Base-by-base conservation (phyloP, 352 stramenopile species). In the Pythium aquatile region DNA sequence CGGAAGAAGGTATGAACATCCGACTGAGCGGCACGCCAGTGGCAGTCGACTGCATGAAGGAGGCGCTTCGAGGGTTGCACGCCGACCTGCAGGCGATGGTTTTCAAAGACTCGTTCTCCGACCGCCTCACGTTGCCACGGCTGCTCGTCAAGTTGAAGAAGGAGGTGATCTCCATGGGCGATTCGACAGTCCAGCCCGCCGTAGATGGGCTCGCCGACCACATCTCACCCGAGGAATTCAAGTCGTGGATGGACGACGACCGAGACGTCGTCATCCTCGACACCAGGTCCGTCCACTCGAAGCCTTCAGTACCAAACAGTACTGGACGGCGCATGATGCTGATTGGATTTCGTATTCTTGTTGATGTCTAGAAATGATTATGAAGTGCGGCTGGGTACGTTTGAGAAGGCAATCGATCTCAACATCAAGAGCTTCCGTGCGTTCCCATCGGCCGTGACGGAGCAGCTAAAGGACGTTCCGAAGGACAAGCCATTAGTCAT, bases 401-500 rank as follows among this genome's bases (percentile, higher is more conserved):
- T 91, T 65, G 74, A 89, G n/a, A 81, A 85, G 24, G 83, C 80
- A 0, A 53, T 90, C 10, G 76, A 90, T 53, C 73, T 91, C 48
- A 74, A 88, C 48, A 86, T 91, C 63, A 84, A 87, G 58, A 87
- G 76, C 63, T 90, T 91, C 49, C 80, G 83, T 11, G 73, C 76
- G 6, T 91, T 90, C 47, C 83, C 83, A 17, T 42, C 51, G 11
- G 49, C 73, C 55, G 80, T 70, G 30, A 79, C 69, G 24, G 46
- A 68, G 6, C 65, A 82, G 37, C 61, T 90, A 37, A 55, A 81
- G 44, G 53, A 78, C 4, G 66, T 90, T 8, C 79, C 83, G 0
- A 90, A 91, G 49, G 77, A 88, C 28, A 90, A 86, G 30, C 77
- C 80, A 2, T 79, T 91, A n/a, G 80, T 91, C 7, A 91, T 91